These are phyloP conservation scores for Eucalyptus fibrosa DNA, from an alignment of 345 rosid species.

Conservation along the genomic window DNA sequence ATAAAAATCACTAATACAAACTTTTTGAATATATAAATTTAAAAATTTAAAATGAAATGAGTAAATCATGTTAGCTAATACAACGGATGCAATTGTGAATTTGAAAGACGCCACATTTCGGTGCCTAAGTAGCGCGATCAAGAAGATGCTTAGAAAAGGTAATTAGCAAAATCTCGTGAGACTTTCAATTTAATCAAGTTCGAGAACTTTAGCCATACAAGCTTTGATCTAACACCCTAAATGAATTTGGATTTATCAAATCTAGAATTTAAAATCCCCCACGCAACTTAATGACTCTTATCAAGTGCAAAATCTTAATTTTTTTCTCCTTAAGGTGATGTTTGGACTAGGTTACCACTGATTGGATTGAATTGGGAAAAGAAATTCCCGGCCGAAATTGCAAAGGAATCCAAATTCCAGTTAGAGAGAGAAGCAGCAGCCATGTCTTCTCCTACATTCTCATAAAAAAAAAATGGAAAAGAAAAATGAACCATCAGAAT, in stretches of 20 bases:
- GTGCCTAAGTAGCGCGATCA: fast-evolving
- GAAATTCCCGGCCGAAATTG: background rate
- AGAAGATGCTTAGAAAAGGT: background rate
- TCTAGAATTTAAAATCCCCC: background rate
- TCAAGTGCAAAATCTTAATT: background rate
- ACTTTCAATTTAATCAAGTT: background rate
- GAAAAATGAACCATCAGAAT: background rate
- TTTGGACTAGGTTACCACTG: background rate
- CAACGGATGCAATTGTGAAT: background rate
- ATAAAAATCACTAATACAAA: fast-evolving
- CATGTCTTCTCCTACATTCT: background rate
- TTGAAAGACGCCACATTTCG: fast-evolving
- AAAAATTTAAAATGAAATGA: background rate
- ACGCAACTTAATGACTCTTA: background rate
- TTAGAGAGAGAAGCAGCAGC: background rate
- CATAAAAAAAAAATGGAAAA: too few relatives aligned
- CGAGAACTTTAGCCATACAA: background rate
- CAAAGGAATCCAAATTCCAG: background rate
- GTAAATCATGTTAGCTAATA: background rate
- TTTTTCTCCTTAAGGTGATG: background rate
- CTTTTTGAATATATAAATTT: background rate
- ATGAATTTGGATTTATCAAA: background rate
- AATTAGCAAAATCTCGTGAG: fast-evolving
- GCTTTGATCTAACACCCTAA: fast-evolving
- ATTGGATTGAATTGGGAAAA: background rate